Conservation (phyloP, 495 filamentous ascomycete species). For the Trichoderma orchidacearum region DNA sequence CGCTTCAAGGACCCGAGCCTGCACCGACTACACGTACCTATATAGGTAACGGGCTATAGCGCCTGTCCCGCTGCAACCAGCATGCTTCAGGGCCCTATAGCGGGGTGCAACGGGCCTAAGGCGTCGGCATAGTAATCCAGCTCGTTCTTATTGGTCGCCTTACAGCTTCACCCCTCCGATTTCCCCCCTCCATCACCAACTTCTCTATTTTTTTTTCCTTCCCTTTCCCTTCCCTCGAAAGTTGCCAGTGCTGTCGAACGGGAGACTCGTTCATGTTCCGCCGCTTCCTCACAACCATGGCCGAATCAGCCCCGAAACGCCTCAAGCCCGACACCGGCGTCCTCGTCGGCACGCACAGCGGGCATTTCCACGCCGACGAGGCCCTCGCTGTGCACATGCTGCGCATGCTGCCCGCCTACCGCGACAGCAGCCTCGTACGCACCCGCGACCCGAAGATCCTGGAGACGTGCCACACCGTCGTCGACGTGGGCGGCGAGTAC, state of each 20-base stretch:
- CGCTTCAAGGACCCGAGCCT: too few species aligned
- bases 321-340: constrained; percentile 43
- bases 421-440: constrained; percentile 59
- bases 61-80: too few species aligned
- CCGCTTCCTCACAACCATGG: constrained; percentile 29
- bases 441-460: constrained; percentile 74
- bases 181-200: not conserved
- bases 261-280: constrained; percentile 10
- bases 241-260: too few species aligned
- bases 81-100: not conserved
- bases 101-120: not conserved
- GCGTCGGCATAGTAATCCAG: not conserved
- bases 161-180: not conserved
- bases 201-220: not conserved
- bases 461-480: constrained; percentile 77
- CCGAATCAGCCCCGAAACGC: constrained; percentile 55
- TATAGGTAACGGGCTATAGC: too few species aligned
- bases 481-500: constrained; percentile 91
- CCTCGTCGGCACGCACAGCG: constrained; percentile 83
- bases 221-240: not conserved
- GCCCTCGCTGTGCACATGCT: constrained; percentile 96
- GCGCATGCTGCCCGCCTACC: constrained; percentile 70
- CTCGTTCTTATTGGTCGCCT: not conserved
- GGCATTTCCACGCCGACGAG: constrained; percentile 98
- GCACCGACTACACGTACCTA: too few species aligned